Percentiles rank a stretch among this genome's conserved stretches.
Conservation (phyloP, 495 filamentous ascomycete genomes). For the Penicillium bovifimosum region DNA sequence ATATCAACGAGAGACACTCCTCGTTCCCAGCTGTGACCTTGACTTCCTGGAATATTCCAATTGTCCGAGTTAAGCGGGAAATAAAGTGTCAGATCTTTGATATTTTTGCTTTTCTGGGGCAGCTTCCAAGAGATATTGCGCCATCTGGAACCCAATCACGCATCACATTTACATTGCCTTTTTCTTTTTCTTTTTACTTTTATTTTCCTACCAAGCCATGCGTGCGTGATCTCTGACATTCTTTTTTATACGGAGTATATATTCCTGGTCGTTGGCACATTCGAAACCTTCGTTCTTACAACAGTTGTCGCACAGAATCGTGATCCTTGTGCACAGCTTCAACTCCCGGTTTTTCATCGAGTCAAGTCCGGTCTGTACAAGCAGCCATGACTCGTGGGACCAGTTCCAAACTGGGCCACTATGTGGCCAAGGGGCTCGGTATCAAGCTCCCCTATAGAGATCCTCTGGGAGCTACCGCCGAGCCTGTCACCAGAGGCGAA, state of each 20-base stretch:
- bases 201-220: slow-evolving; percentile 12
- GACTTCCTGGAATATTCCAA: no score
- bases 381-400: slow-evolving; percentile 35
- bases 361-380: background rate
- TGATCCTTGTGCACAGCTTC: background rate
- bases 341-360: slow-evolving; percentile 9
- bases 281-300: background rate
- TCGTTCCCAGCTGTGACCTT: no score
- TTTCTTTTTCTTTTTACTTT: slow-evolving; percentile 9
- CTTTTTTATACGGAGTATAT: no score
- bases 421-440: slow-evolving; percentile 71
- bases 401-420: slow-evolving; percentile 57
- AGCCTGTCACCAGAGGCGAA: slow-evolving; percentile 63
- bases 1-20: background rate
- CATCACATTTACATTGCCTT: slow-evolving; percentile 5
- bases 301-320: background rate
- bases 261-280: slow-evolving; percentile 16
- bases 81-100: slow-evolving; percentile 1
- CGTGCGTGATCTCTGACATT: slow-evolving; percentile 12
- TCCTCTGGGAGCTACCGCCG: slow-evolving; percentile 42
- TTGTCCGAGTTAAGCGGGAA: slow-evolving; percentile 1
- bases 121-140: slow-evolving; percentile 25
- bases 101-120: slow-evolving; percentile 18
- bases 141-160: slow-evolving; percentile 25
- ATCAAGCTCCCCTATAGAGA: slow-evolving; percentile 75